These are phyloP conservation scores for Tulasnella sp. DNA, from an alignment of 768 basidiomycete species.

Conservation along the genomic window DNA sequence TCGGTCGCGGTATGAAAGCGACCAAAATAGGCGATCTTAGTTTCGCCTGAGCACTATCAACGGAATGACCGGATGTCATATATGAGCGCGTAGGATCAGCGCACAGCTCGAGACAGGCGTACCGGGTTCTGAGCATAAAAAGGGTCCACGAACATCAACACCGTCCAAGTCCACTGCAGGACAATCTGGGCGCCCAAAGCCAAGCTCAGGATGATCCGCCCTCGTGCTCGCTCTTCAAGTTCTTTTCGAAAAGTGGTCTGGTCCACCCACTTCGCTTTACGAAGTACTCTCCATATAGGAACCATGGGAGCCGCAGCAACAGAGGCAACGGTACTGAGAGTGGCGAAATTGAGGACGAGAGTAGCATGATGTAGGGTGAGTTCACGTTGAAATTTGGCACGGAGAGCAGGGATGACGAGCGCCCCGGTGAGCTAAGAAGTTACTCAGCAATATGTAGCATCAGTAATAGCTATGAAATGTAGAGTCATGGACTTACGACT, in stretches of 20 bases:
- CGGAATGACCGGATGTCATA: neutral
- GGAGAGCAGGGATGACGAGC: constrained; percentile 27
- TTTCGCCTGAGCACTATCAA: constrained; percentile 18
- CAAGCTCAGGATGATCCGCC: constrained; percentile 24
- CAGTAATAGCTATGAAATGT: no score
- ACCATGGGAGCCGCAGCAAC: constrained; percentile 28
- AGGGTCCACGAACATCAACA: constrained; percentile 24
- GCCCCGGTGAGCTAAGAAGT: constrained; percentile 23
- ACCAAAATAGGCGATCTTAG: constrained; percentile 13
- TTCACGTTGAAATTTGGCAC: constrained; percentile 21
- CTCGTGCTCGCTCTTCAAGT: neutral
- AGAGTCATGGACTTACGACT: neutral
- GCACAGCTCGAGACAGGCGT: neutral
- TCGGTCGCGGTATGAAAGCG: neutral
- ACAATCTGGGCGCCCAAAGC: constrained; percentile 23
- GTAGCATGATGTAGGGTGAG: constrained; percentile 28
- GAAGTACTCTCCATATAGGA: constrained; percentile 28
- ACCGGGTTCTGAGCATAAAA: constrained; percentile 21
- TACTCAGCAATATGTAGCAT: neutral
- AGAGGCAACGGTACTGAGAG: constrained; percentile 27
- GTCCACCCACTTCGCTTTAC: neutral
- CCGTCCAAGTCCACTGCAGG: constrained; percentile 27
- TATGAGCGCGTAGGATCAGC: neutral
- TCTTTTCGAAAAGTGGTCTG: neutral
- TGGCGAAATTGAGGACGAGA: constrained; percentile 30